Evolutionary conservation across 2,329 filamentous ascomycete species (phyloP), one percentile per base, ranked within the genome.

Genomic region (Arachnomyces sp.): DNA sequence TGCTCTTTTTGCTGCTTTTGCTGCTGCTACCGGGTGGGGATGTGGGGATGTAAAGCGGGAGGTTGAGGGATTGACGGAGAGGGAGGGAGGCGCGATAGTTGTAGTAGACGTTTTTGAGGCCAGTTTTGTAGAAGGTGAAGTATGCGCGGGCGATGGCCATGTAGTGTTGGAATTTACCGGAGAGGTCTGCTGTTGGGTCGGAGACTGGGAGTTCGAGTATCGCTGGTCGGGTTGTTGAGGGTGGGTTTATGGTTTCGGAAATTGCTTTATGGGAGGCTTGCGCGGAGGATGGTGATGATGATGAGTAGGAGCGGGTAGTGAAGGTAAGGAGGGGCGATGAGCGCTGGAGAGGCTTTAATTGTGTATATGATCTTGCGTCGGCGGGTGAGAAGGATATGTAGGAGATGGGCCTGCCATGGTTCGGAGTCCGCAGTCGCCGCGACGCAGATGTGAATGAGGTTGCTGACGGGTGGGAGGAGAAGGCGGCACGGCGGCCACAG

Each of bases 71-170:
- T 51, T 59, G 42, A 34, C 60, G 44, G 36, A 61, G 40, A 46
- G 58, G 47, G 39, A 65, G 17, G 25, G 61, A 51, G 40, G 54
- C 52, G 56, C 61, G 49, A 49, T 72, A 69, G 49, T 94, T 95
- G 44, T 69, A 65, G 59, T 78, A 80, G 38, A 94, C 80, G 52
- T 83, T 79, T 56, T 80, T 80, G 25, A 95, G 65, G 13, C 89
- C 90, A 1, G 78, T 74, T 65, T 92, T 94, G 78, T 95, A 96
- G 74, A 96, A 96, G 28, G 64, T 63, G 7, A 84, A 61, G 63
- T 94, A 95, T 38, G 84, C 78, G 59, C 84, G 83, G 46, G 86
- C 90, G 18, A 81, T 66, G 32, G 62, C 61, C 35, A 63, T 36
- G 46, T 54, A 54, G 44, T 59, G 56, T 36, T 56, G 56, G 7